These are phyloP conservation scores for Fonsecaea nubica DNA, from an alignment of 2,329 filamentous ascomycete species.

Conservation along the genomic window DNA sequence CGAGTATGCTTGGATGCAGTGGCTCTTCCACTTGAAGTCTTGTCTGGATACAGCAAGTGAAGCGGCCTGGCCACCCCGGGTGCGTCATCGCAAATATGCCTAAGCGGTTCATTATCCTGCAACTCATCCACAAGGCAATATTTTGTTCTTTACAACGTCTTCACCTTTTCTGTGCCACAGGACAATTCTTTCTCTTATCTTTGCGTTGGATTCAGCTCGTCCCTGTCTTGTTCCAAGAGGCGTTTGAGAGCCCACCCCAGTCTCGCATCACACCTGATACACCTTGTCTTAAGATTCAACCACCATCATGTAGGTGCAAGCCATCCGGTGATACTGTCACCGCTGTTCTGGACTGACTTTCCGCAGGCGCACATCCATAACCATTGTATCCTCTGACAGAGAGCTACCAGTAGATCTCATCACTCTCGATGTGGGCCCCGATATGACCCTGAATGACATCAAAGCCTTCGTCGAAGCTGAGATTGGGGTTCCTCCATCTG, in stretches of 20 bases:
- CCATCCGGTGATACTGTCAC: neutral
- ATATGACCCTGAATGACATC: constrained; percentile 82
- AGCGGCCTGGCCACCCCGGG: neutral
- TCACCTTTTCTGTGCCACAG: neutral
- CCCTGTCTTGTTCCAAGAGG: neutral
- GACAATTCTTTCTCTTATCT: neutral
- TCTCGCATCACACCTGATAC: neutral
- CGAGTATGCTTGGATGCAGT: too few species aligned
- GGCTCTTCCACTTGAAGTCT: too few species aligned
- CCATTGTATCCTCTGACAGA: constrained; percentile 76
- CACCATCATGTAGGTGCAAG: constrained; percentile 25
- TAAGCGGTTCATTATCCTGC: constrained; percentile 13
- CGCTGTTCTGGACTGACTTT: constrained; percentile 15
- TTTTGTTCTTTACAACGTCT: neutral
- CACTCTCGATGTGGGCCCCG: constrained; percentile 78
- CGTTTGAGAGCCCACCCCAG: neutral
- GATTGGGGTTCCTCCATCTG: constrained; percentile 71
- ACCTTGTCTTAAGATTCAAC: neutral
- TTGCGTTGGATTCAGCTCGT: neutral
- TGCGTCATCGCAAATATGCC: constrained; percentile 21
- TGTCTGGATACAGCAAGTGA: constrained; percentile 1
- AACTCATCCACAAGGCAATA: constrained; percentile 13
- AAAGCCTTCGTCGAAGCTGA: constrained; percentile 90
- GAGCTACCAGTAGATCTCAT: constrained; percentile 74
- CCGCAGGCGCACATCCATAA: constrained; percentile 83